These are phyloP conservation scores for Cordyceps cateniannulata DNA, from an alignment of 2,329 filamentous ascomycete genomes.

Conservation along the genomic window DNA sequence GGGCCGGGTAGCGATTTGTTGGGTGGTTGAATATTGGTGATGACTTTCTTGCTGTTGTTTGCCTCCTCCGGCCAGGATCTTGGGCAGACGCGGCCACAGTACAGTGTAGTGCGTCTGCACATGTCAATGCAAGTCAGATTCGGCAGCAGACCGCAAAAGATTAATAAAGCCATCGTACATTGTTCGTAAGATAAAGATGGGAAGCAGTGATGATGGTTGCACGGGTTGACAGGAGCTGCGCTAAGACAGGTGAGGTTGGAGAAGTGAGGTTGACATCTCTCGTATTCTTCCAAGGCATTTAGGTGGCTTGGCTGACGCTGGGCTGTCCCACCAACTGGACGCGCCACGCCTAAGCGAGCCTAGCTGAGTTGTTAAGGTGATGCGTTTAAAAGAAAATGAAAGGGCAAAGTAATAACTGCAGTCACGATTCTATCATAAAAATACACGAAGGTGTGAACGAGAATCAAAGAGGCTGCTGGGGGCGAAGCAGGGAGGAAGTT, in stretches of 20 bases:
- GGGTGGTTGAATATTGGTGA: neutral
- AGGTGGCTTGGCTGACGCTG: conserved; percentile 11
- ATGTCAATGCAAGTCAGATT: neutral
- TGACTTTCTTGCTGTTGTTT: neutral
- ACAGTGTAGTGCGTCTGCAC: neutral
- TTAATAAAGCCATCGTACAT: neutral
- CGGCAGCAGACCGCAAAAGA: neutral
- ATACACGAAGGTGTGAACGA: no score
- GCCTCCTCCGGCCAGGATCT: neutral
- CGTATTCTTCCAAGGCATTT: conserved; percentile 12
- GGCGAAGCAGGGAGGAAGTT: neutral
- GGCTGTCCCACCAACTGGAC: neutral
- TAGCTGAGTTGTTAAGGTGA: neutral
- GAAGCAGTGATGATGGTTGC: neutral
- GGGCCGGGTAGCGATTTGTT: neutral
- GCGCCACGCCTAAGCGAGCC: neutral
- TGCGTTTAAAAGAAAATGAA: neutral
- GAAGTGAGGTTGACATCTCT: neutral
- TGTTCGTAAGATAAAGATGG: neutral
- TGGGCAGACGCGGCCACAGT: neutral
- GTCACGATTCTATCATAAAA: no score
- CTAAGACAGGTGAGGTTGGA: neutral
- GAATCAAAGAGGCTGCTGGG: neutral
- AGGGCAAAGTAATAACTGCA: neutral
- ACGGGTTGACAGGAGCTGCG: neutral